phyloP scores from a whole-genome alignment of 495 filamentous ascomycete species.

The Penicillium verhagenii region DNA sequence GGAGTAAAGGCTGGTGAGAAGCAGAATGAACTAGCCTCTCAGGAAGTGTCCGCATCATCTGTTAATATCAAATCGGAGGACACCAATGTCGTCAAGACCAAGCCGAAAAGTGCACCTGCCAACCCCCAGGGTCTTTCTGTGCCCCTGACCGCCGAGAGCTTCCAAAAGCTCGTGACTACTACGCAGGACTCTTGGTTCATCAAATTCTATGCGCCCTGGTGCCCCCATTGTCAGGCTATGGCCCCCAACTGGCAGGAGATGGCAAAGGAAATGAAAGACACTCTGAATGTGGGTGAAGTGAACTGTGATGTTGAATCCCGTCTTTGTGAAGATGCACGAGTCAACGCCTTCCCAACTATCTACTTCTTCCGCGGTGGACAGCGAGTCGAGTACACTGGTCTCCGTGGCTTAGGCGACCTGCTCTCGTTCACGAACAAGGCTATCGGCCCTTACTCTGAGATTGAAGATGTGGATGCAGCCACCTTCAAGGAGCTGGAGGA shows the following conservation, averaged over 20 bases:
- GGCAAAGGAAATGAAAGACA: conserved; percentile 82
- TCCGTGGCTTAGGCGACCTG: conserved; percentile 90
- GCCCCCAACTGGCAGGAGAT: conserved; percentile 88
- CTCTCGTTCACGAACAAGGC: conserved; percentile 84
- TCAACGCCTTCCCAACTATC: conserved; percentile 82
- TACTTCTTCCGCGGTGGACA: conserved; percentile 92
- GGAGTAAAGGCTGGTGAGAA: conserved; percentile 47
- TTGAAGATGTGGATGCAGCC: conserved; percentile 74
- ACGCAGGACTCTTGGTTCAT: conserved; percentile 95
- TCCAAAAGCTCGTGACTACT: conserved; percentile 80
- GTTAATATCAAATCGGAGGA: conserved; percentile 29
- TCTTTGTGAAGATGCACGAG: conserved; percentile 83
- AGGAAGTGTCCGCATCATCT: conserved; percentile 27
- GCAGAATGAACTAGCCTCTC: conserved; percentile 40
- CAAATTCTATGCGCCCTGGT: conserved; percentile 99
- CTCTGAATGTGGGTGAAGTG: conserved; percentile 90
- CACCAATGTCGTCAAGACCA: conserved; percentile 26
- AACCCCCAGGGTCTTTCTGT: conserved; percentile 75
- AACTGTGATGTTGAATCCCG: conserved; percentile 84
- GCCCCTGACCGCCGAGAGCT: conserved; percentile 76
- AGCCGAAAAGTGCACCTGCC: conserved; percentile 52
- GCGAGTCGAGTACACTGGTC: conserved; percentile 86
- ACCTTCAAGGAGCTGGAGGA: conserved; percentile 83
- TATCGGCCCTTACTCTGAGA: conserved; percentile 69
- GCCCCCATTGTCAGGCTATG: conserved; percentile 89